Base-by-base conservation (phyloP, 495 filamentous ascomycete genomes). In the Aspergillus incahuasiensis region DNA sequence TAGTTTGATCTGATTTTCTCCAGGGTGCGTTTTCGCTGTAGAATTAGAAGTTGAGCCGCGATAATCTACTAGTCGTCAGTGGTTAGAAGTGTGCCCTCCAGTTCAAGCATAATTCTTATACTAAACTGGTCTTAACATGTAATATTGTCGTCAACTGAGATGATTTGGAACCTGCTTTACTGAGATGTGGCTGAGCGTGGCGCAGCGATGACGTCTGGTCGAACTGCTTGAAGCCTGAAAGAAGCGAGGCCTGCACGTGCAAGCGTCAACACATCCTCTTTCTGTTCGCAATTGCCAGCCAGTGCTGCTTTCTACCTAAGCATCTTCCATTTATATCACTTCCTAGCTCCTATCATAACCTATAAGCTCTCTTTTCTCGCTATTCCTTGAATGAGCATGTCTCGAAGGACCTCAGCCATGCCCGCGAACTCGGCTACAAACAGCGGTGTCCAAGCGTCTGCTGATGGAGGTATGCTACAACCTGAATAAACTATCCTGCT, bases 341-440 rank as follows among this genome's bases (percentile, higher is more conserved):
- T 50, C 21, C 6, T 40, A 13, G 34, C 34, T 44, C 24, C 40
- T 50, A 47, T 40, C 35, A 45, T 48, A 32, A 8, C 19, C 34
- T 47, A 45, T 48, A 41, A 25, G 7, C 25, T 45, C 16, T 38
- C 54, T 50, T 41, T 44, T 52, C 46, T 22, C 18, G 15, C 48
- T 55, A 52, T 38, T 53, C 39, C 9, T 61, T 41, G 50, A 50
- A 34, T 67, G 64, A 74, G 65, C 64, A 76, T 78, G 75, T 78
- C 75, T 66, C 75, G 72, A 59, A 69, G 75, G 65, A 70, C 68
- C 52, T 70, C 71, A 56, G 62, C 65, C 56, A 74, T 74, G 70
- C 61, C 72, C 51, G 63, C 71, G 54, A 75, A 58, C 57, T 61
- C 60, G 57, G 65, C 71, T 56, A 50, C 62, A 39, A 70, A 66